Base-by-base conservation (phyloP, 352 stramenopile species). In the Phytophthora pini region DNA sequence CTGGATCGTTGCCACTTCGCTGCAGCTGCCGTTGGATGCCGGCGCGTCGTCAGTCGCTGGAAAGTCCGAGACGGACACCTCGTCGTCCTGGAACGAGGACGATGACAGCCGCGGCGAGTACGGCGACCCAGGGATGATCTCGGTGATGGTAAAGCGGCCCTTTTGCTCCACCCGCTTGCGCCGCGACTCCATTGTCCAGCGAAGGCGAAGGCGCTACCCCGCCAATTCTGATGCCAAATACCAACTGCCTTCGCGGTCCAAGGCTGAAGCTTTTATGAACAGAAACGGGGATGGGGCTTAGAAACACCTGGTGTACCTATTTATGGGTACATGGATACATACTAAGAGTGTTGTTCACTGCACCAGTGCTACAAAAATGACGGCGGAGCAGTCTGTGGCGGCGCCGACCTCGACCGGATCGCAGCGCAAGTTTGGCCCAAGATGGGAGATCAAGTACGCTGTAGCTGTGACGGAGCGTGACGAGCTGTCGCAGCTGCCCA, bases 61-160 rank as follows among this genome's bases (percentile, higher is more conserved):
- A 55, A 59, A 61, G 38, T 74, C 59, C n/a, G 47, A 48, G 2
- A 61, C 47, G 10, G 51, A 45, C 10, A 64, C 29, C 24, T 70
- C 52, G 29, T 67, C 59, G 41, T 71, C 65, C 40, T 72, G 44
- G 50, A 80, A 74, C 34, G 64, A 54, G 31, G 56, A 44, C 41
- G 56, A 63, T 12, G 51, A 54, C 17, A 67, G 22, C 5, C 58
- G 62, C n/a, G 74, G 59, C 29, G 79, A 83, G 48, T 56, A 59
- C 13, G 78, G 76, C 20, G 82, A 92, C 24, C 74, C 79, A 2
- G 82, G 81, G 46, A 86, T 67, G 55, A 94, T 85, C 61, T 92
- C 83, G 5, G 80, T 92, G 71, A 94, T 94, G 4, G 86, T 94
- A 67, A 94, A 94, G 70, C 86, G 82, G 8, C 86, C 84, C 54